Conservation (phyloP, 2,329 filamentous ascomycete genomes). For the Dothistroma septosporum region DNA sequence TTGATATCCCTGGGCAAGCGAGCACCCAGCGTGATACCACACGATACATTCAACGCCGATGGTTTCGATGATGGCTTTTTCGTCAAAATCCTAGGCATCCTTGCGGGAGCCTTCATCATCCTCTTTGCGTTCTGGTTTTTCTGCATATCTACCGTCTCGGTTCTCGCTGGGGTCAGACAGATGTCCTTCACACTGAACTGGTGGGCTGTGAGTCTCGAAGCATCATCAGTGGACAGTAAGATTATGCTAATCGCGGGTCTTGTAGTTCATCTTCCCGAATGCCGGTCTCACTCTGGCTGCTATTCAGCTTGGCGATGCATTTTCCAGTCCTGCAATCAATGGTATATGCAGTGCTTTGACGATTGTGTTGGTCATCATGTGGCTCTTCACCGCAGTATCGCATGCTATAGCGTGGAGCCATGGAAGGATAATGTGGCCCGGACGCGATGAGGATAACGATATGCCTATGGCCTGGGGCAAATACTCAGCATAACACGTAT, state of each 20-base stretch:
- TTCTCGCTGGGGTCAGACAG: slow-evolving; percentile 37
- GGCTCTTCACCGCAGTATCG: slow-evolving; percentile 50
- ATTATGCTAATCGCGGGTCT: too few species aligned
- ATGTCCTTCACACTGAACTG: slow-evolving; percentile 52
- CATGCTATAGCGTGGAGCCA: slow-evolving; percentile 50
- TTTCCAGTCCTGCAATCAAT: slow-evolving; percentile 51
- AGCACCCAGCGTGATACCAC: slow-evolving; percentile 36
- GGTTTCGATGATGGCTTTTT: slow-evolving; percentile 35
- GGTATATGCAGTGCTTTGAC: slow-evolving; percentile 56
- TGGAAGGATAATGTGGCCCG: slow-evolving; percentile 55
- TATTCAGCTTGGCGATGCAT: slow-evolving; percentile 53
- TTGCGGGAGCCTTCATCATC: slow-evolving; percentile 46
- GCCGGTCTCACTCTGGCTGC: slow-evolving; percentile 59
- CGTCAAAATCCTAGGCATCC: slow-evolving; percentile 41
- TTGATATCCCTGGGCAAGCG: slow-evolving; percentile 46
- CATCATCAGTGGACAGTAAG: too few species aligned
- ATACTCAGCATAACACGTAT: slow-evolving; percentile 9
- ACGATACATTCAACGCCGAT: slow-evolving; percentile 34
- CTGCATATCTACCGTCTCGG: slow-evolving; percentile 40
- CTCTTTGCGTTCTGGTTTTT: slow-evolving; percentile 52
- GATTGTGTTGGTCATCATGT: slow-evolving; percentile 52
- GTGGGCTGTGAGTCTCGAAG: slow-evolving; percentile 46
- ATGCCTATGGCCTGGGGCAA: slow-evolving; percentile 25
- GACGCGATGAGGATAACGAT: slow-evolving; percentile 57
- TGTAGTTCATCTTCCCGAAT: slow-evolving; percentile 59